Evolutionary conservation across 495 filamentous ascomycete genomes (phyloP).

Genomic region (Talaromyces liani): DNA sequence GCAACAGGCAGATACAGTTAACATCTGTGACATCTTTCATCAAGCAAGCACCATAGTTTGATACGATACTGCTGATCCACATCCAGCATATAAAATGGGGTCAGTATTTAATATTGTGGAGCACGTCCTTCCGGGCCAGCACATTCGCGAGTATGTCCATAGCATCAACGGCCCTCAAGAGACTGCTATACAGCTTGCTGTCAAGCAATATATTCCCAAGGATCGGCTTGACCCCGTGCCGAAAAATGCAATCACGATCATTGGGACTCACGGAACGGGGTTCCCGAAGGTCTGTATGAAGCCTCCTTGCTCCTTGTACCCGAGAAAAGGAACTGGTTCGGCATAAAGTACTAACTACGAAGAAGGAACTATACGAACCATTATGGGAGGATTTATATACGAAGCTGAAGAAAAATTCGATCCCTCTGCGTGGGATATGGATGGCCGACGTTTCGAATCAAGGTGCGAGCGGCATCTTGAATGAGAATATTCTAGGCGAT

Average conservation of each 20-base stretch:
- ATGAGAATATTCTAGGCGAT: constrained; percentile 57
- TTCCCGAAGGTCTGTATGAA: constrained; percentile 15
- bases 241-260: constrained; percentile 56
- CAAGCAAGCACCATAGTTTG: too few species aligned
- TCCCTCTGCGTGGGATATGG: constrained; percentile 46
- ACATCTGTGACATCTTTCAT: not conserved
- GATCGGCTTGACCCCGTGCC: constrained; percentile 44
- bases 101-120: constrained; percentile 27
- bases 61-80: not conserved
- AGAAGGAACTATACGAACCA: constrained; percentile 66
- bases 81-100: not conserved
- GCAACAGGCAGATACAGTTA: not conserved
- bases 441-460: constrained; percentile 65
- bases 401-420: constrained; percentile 16
- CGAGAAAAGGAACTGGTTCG: not conserved
- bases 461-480: constrained; percentile 58
- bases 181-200: constrained; percentile 41
- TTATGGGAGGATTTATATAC: constrained; percentile 60
- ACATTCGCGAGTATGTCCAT: constrained; percentile 49
- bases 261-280: constrained; percentile 60
- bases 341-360: not conserved
- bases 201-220: constrained; percentile 64
- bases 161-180: constrained; percentile 39
- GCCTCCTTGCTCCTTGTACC: not conserved
- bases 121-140: constrained; percentile 44